Evolutionary conservation across 805 yeast genomes (phyloP), one percentile per base, ranked within the genome.

Genomic region (Nakazawaea peltata): DNA sequence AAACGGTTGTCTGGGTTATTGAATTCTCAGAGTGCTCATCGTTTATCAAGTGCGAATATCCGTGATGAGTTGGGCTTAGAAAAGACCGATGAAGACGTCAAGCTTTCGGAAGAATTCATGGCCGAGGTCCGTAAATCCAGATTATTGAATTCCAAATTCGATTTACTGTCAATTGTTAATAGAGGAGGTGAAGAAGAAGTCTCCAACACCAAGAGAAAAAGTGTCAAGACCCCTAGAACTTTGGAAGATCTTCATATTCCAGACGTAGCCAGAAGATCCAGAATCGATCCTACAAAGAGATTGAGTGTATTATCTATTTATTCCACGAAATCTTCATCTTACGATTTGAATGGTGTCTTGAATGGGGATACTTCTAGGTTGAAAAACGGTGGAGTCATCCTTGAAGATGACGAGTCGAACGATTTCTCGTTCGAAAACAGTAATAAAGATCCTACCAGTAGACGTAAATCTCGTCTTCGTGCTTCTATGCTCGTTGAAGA

Each of bases 291-390:
- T 25, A 74, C 74, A 49, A 81, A 77, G 55, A 69, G 92, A 49
- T 60, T 79, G 36, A 77, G 85, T 22, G 81, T 81, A n/a, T 54
- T 81, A 28, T 78, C 87, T 1, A 61, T 79, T 55, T 77, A 78
- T 46, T 80, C 88, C 1, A 74, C 87, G 3, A 75, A 70, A 42
- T 73, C 69, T 30, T 77, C 85, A 1, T 78, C 70, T 44, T 70
- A 69, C 26, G 78, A 81, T 48, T 61, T 80, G 48, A 71, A 69
- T 14, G 58, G 63, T 14, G 60, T 63, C 27, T 41, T 70, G 39
- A 61, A 57, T 28, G 41, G 37, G 18, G 33, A 32, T 13, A 52
- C 45, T 14, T 22, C 44, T 11, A 46, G 11, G 15, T 15, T 28
- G 26, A 33, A 16, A 12, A 25, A n/a, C n/a, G 16, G 12, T 21